Base-by-base conservation (phyloP, 2,329 filamentous ascomycete species). In the Beauveria sp. region DNA sequence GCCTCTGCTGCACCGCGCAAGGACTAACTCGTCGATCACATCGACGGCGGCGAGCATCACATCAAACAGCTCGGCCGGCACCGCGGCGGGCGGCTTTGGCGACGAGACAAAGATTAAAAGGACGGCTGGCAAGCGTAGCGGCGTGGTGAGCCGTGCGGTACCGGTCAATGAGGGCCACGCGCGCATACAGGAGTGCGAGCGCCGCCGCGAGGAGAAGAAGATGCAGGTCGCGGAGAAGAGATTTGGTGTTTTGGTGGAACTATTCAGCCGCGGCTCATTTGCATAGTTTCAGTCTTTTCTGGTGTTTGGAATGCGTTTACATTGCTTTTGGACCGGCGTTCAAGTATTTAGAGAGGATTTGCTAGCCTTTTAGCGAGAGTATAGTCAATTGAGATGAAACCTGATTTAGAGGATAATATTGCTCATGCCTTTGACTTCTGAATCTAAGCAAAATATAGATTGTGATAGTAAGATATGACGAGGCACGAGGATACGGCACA, bases 1-100 rank as follows among this genome's bases (percentile, higher is more conserved):
- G 0, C 81, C 83, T 0, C 79, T 95, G 22, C 80, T 95, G 20
- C 84, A 90, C 28, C 83, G 89, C 34, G 89, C 89, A 5, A 93
- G 90, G 0, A 88, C 87, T 14, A 87, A 87, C 69, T 85, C 82
- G 28, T 74, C 82, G 18, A 70, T 80, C 5, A 69, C 70, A 46
- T 70, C 71, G n/a, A 72, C 70, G 0, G 42, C 58, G 50, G 24
- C 31, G 24, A 73, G 71, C 6, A 63, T 66, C n/a, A 67, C 64
- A 10, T 46, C 66, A 8, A 58, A 59, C 26, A 53, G 62, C 28
- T 56, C 54, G n/a, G 53, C 38, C 3, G 60, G 46, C 20, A 40
- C 26, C 1, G 61, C 54, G 8, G 62, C 65, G 55, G 73, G 74
- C 22, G 75, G 75, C 50, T 76, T 76, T 53, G 78, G 78, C 42